Base-by-base conservation (phyloP, 2,329 filamentous ascomycete genomes). In the Atkinsonella hypoxylon region DNA sequence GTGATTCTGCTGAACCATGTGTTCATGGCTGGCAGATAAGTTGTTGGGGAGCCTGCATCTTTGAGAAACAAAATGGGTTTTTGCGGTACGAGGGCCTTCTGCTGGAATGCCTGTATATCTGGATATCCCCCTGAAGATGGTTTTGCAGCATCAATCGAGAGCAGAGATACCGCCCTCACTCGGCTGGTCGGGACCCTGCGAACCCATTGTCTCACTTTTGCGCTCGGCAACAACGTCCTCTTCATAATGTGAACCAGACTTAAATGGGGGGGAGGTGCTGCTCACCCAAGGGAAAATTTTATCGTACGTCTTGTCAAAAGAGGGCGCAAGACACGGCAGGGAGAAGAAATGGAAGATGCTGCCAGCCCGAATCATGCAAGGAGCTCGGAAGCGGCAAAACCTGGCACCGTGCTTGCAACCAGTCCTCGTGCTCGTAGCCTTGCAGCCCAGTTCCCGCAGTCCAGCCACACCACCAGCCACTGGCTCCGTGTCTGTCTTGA, bases 1-100 rank as follows among this genome's bases (percentile, higher is more conserved):
- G 38, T 15, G 54, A 45, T 18, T 52, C 22, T 44, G 32, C 52
- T 51, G 58, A 87, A 87, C 84, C 84, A 87, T 55, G 76, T 78
- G 4, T 59, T 59, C 18, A 72, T 64, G 1, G 81, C 81, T 0
- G 80, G 78, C 1, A 83, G 60, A 26, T 56, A 41, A 11, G 47
- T 22, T 1, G 57, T 51, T 2, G 62, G 55, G 46, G 76, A 76
- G 2, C 62, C 59, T 7, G 62, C 60, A 32, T 65, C 62, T n/a
- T 70, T 71, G 6, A 81, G 66, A 17, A 82, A 62, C 10, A 73
- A 63, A 2, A 61, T 53, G 3, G 83, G 83, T 17, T 62, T 65
- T 45, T 76, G 71, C 1, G 75, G 69, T 1, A 60, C 54, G 58
- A 84, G 81, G 36, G 74, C 80, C 36, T 65, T 56, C n/a, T 70